These are phyloP conservation scores for Coniochaeta sp. DNA, from an alignment of 2,329 filamentous ascomycete species.

Conservation along the genomic window DNA sequence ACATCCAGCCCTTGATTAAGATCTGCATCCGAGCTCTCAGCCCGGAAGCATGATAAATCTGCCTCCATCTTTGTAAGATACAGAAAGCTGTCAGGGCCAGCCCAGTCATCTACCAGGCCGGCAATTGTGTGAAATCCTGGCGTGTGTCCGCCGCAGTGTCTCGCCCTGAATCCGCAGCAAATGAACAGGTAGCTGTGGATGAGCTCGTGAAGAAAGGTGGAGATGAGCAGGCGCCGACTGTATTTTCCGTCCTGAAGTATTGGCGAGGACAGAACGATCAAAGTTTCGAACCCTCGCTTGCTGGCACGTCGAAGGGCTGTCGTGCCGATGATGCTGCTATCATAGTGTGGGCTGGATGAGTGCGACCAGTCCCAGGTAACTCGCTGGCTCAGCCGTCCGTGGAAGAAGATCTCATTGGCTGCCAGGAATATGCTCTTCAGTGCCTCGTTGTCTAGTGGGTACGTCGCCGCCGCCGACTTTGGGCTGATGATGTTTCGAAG, in stretches of 20 bases:
- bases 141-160: constrained; percentile 51
- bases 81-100: constrained; percentile 41
- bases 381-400: constrained; percentile 44
- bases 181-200: constrained; percentile 62
- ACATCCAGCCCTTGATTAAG: neutral
- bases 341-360: constrained; percentile 38
- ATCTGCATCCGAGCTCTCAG: neutral
- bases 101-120: constrained; percentile 53
- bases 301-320: constrained; percentile 47
- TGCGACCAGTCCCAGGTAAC: constrained; percentile 58
- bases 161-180: constrained; percentile 49
- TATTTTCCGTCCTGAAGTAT: constrained; percentile 49
- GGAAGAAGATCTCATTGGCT: constrained; percentile 57
- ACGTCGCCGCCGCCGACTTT: constrained; percentile 34
- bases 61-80: constrained; percentile 54
- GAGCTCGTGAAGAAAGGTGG: constrained; percentile 59
- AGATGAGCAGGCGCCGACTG: constrained; percentile 53
- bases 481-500: constrained; percentile 49
- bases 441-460: constrained; percentile 48
- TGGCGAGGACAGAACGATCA: constrained; percentile 52
- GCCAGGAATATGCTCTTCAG: constrained; percentile 52
- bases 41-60: constrained; percentile 47
- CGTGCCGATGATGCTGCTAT: constrained; percentile 51
- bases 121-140: constrained; percentile 52
- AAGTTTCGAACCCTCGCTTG: constrained; percentile 49